These are phyloP conservation scores for Taxawa tesnikishii DNA, from an alignment of 2,329 filamentous ascomycete genomes.

Conservation along the genomic window DNA sequence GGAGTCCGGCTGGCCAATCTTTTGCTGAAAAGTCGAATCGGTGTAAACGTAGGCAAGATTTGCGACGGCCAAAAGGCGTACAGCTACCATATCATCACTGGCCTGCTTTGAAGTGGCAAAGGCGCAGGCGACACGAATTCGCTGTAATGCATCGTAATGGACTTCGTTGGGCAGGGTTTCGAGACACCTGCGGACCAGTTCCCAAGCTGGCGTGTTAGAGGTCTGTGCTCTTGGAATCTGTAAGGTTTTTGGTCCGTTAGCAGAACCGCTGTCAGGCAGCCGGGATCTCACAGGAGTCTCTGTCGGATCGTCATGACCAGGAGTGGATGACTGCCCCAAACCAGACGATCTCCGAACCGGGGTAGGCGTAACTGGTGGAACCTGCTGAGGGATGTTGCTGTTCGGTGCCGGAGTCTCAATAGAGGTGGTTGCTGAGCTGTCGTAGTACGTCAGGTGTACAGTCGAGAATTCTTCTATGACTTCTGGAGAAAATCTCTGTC, in stretches of 20 bases:
- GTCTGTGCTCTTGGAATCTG: slow-evolving; percentile 48
- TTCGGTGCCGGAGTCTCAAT: slow-evolving; percentile 18
- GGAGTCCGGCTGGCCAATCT: slow-evolving; percentile 72
- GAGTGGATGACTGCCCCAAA: slow-evolving; percentile 36
- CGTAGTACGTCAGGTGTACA: slow-evolving; percentile 71
- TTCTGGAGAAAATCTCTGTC: slow-evolving; percentile 19
- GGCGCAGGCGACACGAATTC: slow-evolving; percentile 72
- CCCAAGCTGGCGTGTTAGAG: slow-evolving; percentile 25
- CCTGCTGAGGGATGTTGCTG: slow-evolving; percentile 24
- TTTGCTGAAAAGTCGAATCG: slow-evolving; percentile 73
- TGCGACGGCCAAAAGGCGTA: slow-evolving; percentile 74
- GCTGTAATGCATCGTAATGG: slow-evolving; percentile 76
- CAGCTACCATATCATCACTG: slow-evolving; percentile 62
- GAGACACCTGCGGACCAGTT: slow-evolving; percentile 27
- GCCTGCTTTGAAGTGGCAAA: slow-evolving; percentile 53
- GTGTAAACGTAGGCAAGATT: slow-evolving; percentile 84
- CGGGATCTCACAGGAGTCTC: slow-evolving; percentile 15
- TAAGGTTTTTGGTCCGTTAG: slow-evolving; percentile 39
- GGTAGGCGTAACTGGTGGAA: slow-evolving; percentile 57
- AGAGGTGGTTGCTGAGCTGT: slow-evolving; percentile 21
- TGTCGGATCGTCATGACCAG: slow-evolving; percentile 13
- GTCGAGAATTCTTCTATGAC: slow-evolving; percentile 70
- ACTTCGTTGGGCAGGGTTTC: slow-evolving; percentile 57
- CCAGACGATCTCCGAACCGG: slow-evolving; percentile 56
- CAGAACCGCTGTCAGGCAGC: slow-evolving; percentile 22